Percentiles rank a stretch among this genome's conserved stretches.
phyloP scores from a whole-genome alignment of 1,284 basidiomycete genomes.

The Polyporus tsugae region DNA sequence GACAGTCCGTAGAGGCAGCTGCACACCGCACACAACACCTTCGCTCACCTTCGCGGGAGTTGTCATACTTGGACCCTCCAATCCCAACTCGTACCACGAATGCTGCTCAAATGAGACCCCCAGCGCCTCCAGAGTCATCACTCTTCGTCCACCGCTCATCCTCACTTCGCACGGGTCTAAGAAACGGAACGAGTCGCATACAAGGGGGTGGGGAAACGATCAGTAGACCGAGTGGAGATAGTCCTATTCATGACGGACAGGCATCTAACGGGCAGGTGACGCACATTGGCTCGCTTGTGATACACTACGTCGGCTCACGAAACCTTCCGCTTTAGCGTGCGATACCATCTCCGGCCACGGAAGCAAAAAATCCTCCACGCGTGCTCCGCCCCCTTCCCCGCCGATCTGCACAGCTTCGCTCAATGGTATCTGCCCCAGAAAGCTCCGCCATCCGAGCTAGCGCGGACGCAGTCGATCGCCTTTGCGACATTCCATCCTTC shows the following conservation, averaged over 20 bases:
- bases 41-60: not conserved
- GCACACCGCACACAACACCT: not conserved
- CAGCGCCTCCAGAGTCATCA: not conserved
- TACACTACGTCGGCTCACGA: not conserved
- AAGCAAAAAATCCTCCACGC: not conserved
- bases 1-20: not conserved
- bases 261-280: not conserved
- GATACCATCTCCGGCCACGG: not conserved
- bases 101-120: not conserved
- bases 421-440: not conserved
- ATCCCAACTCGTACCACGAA: not conserved
- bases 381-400: not conserved
- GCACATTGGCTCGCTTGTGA: not conserved
- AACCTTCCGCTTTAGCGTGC: not conserved
- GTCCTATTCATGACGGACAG: too few species aligned
- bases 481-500: not conserved
- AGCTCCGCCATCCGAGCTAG: not conserved
- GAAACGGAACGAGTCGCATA: not conserved
- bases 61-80: not conserved
- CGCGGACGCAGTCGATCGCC: conserved; percentile 1
- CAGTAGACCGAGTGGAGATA: not conserved
- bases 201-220: too few species aligned
- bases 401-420: not conserved
- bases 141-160: not conserved
- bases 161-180: not conserved